phyloP scores from a whole-genome alignment of 768 basidiomycete genomes.

The Strobilomyces dryophilus region DNA sequence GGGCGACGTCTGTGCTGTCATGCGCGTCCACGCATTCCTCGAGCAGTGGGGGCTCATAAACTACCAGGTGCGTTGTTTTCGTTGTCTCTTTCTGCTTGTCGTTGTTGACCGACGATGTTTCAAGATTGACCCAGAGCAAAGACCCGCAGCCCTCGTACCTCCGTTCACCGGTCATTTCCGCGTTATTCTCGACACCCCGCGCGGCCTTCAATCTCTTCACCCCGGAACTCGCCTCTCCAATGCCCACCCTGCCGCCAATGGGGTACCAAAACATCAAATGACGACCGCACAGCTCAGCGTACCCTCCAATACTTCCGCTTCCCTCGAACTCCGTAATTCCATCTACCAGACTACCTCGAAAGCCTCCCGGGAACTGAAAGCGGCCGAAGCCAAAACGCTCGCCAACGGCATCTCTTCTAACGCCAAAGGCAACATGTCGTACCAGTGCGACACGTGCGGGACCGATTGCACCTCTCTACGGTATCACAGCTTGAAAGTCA shows the following conservation, averaged over 20 bases:
- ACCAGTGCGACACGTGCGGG: conserved; percentile 92
- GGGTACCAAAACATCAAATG: conserved; percentile 37
- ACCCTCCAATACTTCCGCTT: conserved; percentile 46
- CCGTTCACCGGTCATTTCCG: conserved; percentile 99
- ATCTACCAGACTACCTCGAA: conserved; percentile 89
- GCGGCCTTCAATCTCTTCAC: conserved; percentile 91
- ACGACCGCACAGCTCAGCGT: conserved; percentile 13
- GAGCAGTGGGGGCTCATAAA: conserved; percentile 99
- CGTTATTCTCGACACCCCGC: conserved; percentile 93
- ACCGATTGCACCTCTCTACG: conserved; percentile 85
- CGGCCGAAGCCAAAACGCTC: conserved; percentile 64
- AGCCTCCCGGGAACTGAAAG: conserved; percentile 64
- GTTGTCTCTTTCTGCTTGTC: not conserved
- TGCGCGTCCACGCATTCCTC: conserved; percentile 97
- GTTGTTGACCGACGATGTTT: conserved; percentile 7
- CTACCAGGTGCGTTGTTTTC: conserved; percentile 75
- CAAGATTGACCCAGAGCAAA: conserved; percentile 94
- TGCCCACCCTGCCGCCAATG: conserved; percentile 44
- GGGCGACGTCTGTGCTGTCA: conserved; percentile 96
- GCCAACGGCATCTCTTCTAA: conserved; percentile 47
- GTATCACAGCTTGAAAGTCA: conserved; percentile 91
- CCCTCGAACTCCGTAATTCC: conserved; percentile 80
- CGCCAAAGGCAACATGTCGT: conserved; percentile 48
- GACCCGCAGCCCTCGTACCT: conserved; percentile 90
- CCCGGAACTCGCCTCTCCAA: conserved; percentile 63